Base-by-base conservation (phyloP, 805 yeast species). In the Yamadazyma akitaensis region DNA sequence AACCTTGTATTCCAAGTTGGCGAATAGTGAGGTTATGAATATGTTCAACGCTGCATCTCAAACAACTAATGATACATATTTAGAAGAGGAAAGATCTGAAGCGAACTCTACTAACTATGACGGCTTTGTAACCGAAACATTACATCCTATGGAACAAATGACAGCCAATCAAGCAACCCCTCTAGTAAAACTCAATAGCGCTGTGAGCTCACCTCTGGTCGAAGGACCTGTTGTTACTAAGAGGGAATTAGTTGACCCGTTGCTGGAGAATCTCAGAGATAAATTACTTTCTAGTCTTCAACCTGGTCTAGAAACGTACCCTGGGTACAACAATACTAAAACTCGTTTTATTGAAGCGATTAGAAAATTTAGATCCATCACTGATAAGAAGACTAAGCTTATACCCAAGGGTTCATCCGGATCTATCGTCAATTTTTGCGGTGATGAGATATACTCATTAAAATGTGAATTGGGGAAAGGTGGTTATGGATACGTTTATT, bases 401-500 rank as follows among this genome's bases (percentile, higher is more conserved):
- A 68, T 55, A 53, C 57, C 55, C 51, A 60, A 58, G 56, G 75
- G 65, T 46, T 65, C 58, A 24, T 68, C 55, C 48, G 53, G 65
- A 31, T 67, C 81, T 0, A 68, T 79, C 50, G 52, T 80, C 12
- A 76, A 76, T 46, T 70, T 61, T 26, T 67, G 70, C 33, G 75
- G 71, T 6, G 70, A 67, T 24, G 75, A 71, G 34, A 64, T 75
- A 4, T 76, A 62, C 51, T 77, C 80, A 48, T 61, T 84, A 45
- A 70, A 75, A 24, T 67, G 70, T 40, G 79, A 80, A 55, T 64
- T 90, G 11, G 96, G 96, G 0, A 77, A 76, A 56, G 95, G 96
- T n/a, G 94, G 91, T 0, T 84, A 72, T 65, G 95, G 91, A 0
- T 73, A 80, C 1, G 96, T 88, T 0, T 88, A 81, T 59, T 66